phyloP scores from a whole-genome alignment of 2,329 filamentous ascomycete genomes.

The Aureobasidium sp. region DNA sequence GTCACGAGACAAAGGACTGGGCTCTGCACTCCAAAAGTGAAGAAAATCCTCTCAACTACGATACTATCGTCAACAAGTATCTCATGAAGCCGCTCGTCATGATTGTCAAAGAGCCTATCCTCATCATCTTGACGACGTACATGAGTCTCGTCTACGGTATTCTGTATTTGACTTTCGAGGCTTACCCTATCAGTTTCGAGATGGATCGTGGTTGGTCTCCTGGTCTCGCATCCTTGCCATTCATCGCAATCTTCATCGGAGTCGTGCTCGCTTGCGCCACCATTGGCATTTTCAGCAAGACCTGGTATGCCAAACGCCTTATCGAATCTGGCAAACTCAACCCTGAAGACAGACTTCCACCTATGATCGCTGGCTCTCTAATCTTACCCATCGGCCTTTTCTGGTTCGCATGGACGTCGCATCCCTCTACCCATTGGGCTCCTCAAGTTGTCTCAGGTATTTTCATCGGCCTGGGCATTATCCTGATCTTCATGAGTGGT shows the following conservation, averaged over 20 bases:
- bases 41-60: conserved; percentile 6
- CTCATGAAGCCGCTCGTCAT: conserved; percentile 19
- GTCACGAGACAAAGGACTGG: conserved; percentile 43
- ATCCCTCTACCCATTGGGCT: not conserved
- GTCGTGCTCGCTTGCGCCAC: conserved; percentile 25
- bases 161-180: conserved; percentile 39
- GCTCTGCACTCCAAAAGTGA: conserved; percentile 35
- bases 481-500: conserved; percentile 15
- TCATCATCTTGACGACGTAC: conserved; percentile 23
- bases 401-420: conserved; percentile 15
- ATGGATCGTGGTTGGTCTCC: conserved; percentile 32
- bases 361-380: conserved; percentile 44
- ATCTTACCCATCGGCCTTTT: conserved; percentile 31
- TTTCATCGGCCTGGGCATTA: conserved; percentile 15
- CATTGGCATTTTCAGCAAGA: conserved; percentile 27
- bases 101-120: conserved; percentile 21
- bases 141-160: conserved; percentile 32
- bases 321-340: conserved; percentile 27
- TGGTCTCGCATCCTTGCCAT: conserved; percentile 34
- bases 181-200: conserved; percentile 40
- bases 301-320: conserved; percentile 29
- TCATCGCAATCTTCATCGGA: conserved; percentile 33
- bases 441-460: conserved; percentile 15
- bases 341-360: conserved; percentile 38
- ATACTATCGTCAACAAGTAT: conserved; percentile 13